Evolutionary conservation across 2,329 filamentous ascomycete species (phyloP).

Genomic region (Corinectria fuckeliana): DNA sequence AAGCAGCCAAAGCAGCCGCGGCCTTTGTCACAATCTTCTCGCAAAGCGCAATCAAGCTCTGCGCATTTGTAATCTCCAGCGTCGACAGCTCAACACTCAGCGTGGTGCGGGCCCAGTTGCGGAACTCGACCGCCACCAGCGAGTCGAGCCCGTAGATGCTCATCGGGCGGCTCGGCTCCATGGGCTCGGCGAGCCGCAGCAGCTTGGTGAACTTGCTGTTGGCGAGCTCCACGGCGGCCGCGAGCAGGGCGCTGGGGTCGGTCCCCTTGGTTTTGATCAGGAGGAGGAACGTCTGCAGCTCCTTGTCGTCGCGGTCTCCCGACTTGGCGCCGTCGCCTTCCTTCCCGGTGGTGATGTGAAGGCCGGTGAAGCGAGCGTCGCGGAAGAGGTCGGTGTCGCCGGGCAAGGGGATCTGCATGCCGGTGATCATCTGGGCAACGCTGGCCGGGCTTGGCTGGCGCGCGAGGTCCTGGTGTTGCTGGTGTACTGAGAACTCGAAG

Average conservation of each 20-base stretch:
- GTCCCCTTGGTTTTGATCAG: conserved; percentile 15
- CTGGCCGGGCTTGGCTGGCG: conserved; percentile 19
- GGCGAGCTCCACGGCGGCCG: conserved; percentile 29
- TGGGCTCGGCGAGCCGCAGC: conserved; percentile 32
- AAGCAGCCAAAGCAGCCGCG: not conserved
- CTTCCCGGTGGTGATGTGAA: conserved; percentile 10
- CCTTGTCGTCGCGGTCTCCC: conserved; percentile 13
- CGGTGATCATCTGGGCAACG: conserved; percentile 36
- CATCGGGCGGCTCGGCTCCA: conserved; percentile 36
- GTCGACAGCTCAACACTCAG: conserved; percentile 36
- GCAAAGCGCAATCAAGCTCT: conserved; percentile 32
- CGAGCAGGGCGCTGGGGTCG: conserved; percentile 17
- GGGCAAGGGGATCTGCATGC: conserved; percentile 34
- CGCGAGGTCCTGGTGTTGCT: conserved; percentile 28
- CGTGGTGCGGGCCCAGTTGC: conserved; percentile 35
- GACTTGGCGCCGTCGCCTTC: conserved; percentile 5
- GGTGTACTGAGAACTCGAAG: conserved; percentile 36
- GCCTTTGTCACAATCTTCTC: conserved; percentile 35
- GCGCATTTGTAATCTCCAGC: conserved; percentile 39
- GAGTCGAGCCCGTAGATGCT: conserved; percentile 41
- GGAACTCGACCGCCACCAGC: conserved; percentile 39
- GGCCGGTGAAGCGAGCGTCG: conserved; percentile 35
- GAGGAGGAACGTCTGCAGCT: conserved; percentile 19
- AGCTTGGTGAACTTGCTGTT: conserved; percentile 32
- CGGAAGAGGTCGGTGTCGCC: conserved; percentile 30